Evolutionary conservation across 1,139 yeast genomes (phyloP).

Genomic region (Candida pseudoviswanathii): DNA sequence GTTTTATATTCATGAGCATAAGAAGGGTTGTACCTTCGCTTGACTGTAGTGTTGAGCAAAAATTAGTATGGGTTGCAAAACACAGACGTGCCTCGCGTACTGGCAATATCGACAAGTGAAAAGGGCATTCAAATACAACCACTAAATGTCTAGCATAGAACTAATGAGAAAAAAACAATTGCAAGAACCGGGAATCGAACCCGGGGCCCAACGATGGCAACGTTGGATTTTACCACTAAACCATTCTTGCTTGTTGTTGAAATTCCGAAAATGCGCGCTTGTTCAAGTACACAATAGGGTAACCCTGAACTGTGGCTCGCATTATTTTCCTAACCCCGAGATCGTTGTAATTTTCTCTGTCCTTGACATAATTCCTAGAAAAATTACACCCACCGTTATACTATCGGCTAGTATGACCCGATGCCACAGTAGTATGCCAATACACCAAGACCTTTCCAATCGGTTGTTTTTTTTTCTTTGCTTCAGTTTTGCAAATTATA

Average conservation of each 20-base stretch:
- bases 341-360: not conserved
- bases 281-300: no score
- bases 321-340: not conserved
- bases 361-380: not conserved
- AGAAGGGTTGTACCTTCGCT: no score
- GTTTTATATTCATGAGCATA: no score
- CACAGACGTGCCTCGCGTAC: no score
- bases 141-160: not conserved
- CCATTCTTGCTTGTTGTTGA: not conserved
- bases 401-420: not conserved
- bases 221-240: constrained; percentile 4
- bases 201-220: not conserved
- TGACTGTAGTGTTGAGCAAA: no score
- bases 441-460: not conserved
- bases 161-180: not conserved
- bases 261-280: no score
- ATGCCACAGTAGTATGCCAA: not conserved
- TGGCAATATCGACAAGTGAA: no score
- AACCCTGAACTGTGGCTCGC: not conserved
- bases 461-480: not conserved
- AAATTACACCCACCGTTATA: not conserved
- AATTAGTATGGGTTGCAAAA: no score
- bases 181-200: constrained; percentile 5
- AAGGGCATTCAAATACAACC: not conserved
- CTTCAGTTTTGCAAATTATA: not conserved